Evolutionary conservation across 257 asterid species (phyloP), one percentile per base, ranked within the genome.

Genomic region (Solanum tarapatanum): DNA sequence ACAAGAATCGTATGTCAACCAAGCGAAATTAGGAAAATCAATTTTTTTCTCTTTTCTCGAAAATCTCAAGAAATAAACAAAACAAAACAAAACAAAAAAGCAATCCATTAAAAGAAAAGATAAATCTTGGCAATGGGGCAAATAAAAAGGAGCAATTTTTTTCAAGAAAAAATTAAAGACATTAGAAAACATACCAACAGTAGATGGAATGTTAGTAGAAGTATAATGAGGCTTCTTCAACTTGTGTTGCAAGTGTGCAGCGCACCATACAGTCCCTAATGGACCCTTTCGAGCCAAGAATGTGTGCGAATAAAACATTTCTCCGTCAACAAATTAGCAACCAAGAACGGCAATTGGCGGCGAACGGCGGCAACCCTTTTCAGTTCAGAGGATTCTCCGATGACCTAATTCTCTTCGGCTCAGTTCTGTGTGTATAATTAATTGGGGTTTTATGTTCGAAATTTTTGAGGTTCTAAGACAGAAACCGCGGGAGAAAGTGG

Each of bases 181-280:
- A 24, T 64, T 64, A 28, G 26, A 66, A 13, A 23, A 73, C 94
- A 13, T 36, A 96, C 99, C 97, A 55, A 93, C 98, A 28, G 98
- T 94, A 33, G 94, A 88, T 43, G 94, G 86, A 55, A 96, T 94
- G 60, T 95, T 89, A 8, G 98, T 95, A 68, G 92, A 68, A 64
- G 92, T 86, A 75, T 94, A 95, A 33, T 96, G 98, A 82, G 95
- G 88, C 88, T 94, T 96, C 85, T 87, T 93, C 91, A 96, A 96
- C 66, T 84, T 94, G 90, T 94, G 95, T 88, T 96, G 98, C 84
- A 96, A 86, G 87, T 96, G 99, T 35, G 99, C 99, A 7, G 99
- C 99, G 84, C 96, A 94, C 98, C 99, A 96, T 86, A 94, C 99
- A 12, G 98, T 96, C 51, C 98, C 99, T 84, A 96, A 86, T 37